Evolutionary conservation across 2,329 filamentous ascomycete species (phyloP), one percentile per base, ranked within the genome.

Genomic region (Phialemonium atrogriseum): DNA sequence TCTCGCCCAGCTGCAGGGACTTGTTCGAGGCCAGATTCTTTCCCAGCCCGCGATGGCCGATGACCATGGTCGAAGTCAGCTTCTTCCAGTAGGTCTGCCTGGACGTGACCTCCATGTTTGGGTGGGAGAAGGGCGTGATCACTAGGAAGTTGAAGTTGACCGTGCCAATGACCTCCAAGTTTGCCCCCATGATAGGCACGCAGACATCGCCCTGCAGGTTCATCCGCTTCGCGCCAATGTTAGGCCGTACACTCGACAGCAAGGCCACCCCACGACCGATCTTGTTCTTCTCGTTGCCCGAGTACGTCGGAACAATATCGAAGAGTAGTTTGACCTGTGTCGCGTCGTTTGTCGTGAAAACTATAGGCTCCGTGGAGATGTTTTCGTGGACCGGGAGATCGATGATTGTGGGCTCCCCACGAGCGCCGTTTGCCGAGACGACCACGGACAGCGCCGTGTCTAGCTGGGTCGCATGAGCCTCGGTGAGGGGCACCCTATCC

Each of bases 91-190:
- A 98, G 1, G 88, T 96, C 51, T 93, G 84, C 36, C 87, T 73
- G 21, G 86, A 84, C 1, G 82, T 91, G 42, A 96, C 79, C 35
- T 84, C 83, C 81, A 98, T 91, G 38, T 93, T 93, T 6, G 86
- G 85, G 54, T 96, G 91, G 12, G 78, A 73, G 59, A 98, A 98
- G 0, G 91, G 89, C 1, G 86, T 96, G 46, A 98, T 87, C 49
- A 96, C 75, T 19, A 94, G 63, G 53, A 96, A 96, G 56, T 95
- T 95, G 68, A 98, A 98, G 48, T 94, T 94, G 44, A 98, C 84
- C 0, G 81, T 78, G 11, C 91, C 93, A 43, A 98, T 95, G 8
- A 96, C 80, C 38, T 96, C 89, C 20, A 96, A 63, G 37, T 73
- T 84, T 21, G 80, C 79, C 19, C 84, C 84, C 49, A 96, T 72